Conservation (phyloP, 2,329 filamentous ascomycete species). For the Diaporthe destruens region DNA sequence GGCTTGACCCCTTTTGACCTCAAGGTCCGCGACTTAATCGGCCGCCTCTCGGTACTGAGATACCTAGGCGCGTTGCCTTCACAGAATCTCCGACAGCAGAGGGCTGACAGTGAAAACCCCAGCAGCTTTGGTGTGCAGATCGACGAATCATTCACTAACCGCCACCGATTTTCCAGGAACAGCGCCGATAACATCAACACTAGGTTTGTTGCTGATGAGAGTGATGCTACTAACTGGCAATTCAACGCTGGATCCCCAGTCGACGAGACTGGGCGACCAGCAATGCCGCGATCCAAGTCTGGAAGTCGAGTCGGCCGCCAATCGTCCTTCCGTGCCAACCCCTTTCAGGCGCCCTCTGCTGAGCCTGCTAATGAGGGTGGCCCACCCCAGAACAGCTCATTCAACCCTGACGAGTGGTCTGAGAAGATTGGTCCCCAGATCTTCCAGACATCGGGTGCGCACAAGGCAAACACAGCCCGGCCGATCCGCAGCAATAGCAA, state of each 20-base stretch:
- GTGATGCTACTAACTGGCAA: slow-evolving; percentile 57
- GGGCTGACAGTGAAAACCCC: slow-evolving; percentile 44
- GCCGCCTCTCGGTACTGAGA: slow-evolving; percentile 37
- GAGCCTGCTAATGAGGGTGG: slow-evolving; percentile 43
- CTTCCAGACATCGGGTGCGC: slow-evolving; percentile 61
- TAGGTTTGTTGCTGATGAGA: slow-evolving; percentile 66
- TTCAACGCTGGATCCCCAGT: slow-evolving; percentile 62
- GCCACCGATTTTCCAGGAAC: slow-evolving; percentile 59
- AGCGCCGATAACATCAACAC: slow-evolving; percentile 74
- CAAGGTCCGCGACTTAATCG: slow-evolving; percentile 44
- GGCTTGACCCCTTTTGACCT: slow-evolving; percentile 44
- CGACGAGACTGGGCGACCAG: slow-evolving; percentile 46
- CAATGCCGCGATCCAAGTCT: slow-evolving; percentile 55
- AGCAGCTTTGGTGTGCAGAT: slow-evolving; percentile 66
- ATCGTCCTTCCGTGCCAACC: slow-evolving; percentile 52
- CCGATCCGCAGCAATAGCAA: slow-evolving; percentile 62
- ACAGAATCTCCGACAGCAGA: slow-evolving; percentile 52
- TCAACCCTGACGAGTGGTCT: slow-evolving; percentile 67
- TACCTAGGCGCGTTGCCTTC: slow-evolving; percentile 22
- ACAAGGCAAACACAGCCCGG: slow-evolving; percentile 60
- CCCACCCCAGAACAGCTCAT: slow-evolving; percentile 50
- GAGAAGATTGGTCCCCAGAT: slow-evolving; percentile 67
- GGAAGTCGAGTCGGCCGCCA: slow-evolving; percentile 56
- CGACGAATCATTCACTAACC: slow-evolving; percentile 57
- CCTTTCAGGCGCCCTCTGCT: slow-evolving; percentile 43